Base-by-base conservation (phyloP, 352 stramenopile species). In the Globisporangium paroecandrum region DNA sequence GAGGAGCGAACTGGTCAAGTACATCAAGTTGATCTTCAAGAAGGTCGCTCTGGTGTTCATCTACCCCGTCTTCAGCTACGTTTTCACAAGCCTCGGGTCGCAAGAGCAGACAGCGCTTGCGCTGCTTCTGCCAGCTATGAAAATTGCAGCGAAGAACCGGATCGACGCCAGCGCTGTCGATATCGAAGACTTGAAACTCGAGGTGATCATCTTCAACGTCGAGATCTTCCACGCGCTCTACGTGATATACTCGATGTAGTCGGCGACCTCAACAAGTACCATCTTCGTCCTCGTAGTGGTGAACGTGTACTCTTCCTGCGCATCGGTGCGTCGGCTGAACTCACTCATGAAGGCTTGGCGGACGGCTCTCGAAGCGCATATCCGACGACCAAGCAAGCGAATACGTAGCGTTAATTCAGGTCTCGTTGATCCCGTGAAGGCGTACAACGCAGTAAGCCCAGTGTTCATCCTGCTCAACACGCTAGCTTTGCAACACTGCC, bases 131-230 rank as follows among this genome's bases (percentile, higher is more conserved):
- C 62, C 70, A 0, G 24, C 72, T 9, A 76, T 82, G 9, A 82
- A 79, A 29, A 51, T 78, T 8, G 47, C 25, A 7, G 43, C 43
- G 3, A 64, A 64, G 38, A 64, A 64, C 5, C 29, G 58, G 32
- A 22, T 64, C 32, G 53, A 43, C 22, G 3, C 29, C 22, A 32
- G 29, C 38, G 18, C 29, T 22, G 25, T 34, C 5, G 13, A 38
- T 3, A 8, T 38, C 13, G 69, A 76, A 29, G 74, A 82, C 32
- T 51, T 72, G 6, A 77, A 81, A 27, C 71, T 77, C 0, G 76
- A 85, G 62, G 67, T 69, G 0, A 72, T 85, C 8, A 76, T 85
- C 22, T 82, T 88, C 56, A 84, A 81, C 22, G 36, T 32, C 27
- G 27, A 32, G 27, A 32, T 32, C 2, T 32, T 32, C 27, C 27